phyloP scores from a whole-genome alignment of 805 yeast species.

The Ogataea populi-albae region DNA sequence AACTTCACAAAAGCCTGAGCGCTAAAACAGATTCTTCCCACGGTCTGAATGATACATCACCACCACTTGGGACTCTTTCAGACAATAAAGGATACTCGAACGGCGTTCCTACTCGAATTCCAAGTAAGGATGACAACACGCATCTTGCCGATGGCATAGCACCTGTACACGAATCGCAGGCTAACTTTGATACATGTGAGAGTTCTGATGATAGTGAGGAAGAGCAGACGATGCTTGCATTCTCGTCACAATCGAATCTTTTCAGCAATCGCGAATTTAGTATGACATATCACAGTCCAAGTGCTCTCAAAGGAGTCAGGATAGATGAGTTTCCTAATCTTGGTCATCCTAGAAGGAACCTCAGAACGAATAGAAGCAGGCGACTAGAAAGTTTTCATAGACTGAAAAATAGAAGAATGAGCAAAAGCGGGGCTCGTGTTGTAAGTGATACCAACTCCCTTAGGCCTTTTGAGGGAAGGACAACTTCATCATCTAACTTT shows the following conservation, averaged over 20 bases:
- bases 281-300: conserved; percentile 25
- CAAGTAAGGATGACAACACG: conserved; percentile 7
- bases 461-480: conserved; percentile 10
- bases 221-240: conserved; percentile 29
- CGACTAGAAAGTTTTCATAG: conserved; percentile 22
- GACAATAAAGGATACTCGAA: conserved; percentile 2
- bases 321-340: neutral
- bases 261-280: conserved; percentile 33
- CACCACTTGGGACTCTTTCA: too few species aligned
- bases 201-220: conserved; percentile 27
- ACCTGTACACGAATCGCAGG: conserved; percentile 11
- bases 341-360: conserved; percentile 9
- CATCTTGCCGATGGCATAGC: conserved; percentile 7
- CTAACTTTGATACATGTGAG: conserved; percentile 12
- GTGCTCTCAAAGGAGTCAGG: conserved; percentile 2
- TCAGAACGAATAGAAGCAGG: conserved; percentile 21
- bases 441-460: conserved; percentile 13
- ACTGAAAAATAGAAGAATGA: conserved; percentile 47
- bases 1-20: neutral
- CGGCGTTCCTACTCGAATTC: neutral
- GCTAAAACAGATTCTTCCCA: neutral
- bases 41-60: neutral
- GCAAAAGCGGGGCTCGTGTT: conserved; percentile 37
- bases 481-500: conserved; percentile 13
- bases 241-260: conserved; percentile 34